A percentile compares a stretch with the other conserved stretches of the same genome.
phyloP scores from a whole-genome alignment of 495 filamentous ascomycete species.

The Lasiosphaeris hirsuta region DNA sequence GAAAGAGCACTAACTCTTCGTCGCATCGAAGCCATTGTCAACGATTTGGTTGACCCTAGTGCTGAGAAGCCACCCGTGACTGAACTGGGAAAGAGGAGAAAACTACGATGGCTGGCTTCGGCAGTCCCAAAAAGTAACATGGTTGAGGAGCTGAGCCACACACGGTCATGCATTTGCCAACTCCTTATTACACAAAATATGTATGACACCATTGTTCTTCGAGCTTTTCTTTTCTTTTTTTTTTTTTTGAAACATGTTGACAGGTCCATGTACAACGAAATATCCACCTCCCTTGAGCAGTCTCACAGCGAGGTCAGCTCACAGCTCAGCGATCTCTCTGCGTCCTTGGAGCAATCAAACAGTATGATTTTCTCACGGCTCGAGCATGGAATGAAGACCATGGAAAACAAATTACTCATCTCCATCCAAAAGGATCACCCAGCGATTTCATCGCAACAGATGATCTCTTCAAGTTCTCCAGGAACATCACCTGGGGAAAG shows the following conservation, averaged over 20 bases:
- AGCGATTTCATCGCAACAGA: not conserved
- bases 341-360: not conserved
- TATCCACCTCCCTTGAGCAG: not conserved
- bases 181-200: not conserved
- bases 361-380: not conserved
- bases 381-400: not conserved
- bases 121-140: not conserved
- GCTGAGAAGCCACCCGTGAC: not conserved
- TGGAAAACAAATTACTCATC: not conserved
- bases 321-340: not conserved
- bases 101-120: not conserved
- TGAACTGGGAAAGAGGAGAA: not conserved
- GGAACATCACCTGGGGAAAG: no score
- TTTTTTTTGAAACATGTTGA: no score
- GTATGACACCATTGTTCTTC: not conserved
- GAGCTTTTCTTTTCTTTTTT: not conserved
- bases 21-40: not conserved
- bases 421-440: not conserved
- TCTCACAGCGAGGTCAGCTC: not conserved
- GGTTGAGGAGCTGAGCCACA: constrained; percentile 1
- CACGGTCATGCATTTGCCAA: not conserved
- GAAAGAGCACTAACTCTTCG: not conserved
- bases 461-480: not conserved
- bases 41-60: not conserved
- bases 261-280: not conserved